Base-by-base conservation (phyloP, 495 filamentous ascomycete species). In the Pyronema domesticum region DNA sequence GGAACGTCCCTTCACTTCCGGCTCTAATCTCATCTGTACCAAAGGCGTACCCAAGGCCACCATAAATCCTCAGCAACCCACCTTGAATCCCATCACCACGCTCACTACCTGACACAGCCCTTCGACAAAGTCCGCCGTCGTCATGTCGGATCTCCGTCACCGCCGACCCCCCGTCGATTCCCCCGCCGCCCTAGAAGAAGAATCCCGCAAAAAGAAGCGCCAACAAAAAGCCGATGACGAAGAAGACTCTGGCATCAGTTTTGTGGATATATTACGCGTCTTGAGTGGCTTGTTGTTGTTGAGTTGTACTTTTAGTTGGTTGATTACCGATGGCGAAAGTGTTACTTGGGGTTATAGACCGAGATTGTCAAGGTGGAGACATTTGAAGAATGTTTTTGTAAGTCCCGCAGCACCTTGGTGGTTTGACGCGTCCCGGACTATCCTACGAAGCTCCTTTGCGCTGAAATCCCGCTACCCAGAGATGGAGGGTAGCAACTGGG, bases 261-360 rank as follows among this genome's bases (percentile, higher is more conserved):
- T 80, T 51, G 54, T 89, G 43, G 91, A 98, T 70, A 68, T 89
- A 49, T 63, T 91, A 51, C 81, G 89, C 54, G 72, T 91, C 6
- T 57, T 94, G 17, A 75, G 73, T 6, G 82, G 83, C 33, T 66
- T 91, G 14, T 58, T 85, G 46, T 62, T 91, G 46, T 76, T 85
- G 46, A 83, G 78, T 18, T 75, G 72, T 57, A 76, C 77, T 3
- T 72, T 89, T 45, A 87, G 82, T 68, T 94, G 87, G 67, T 82
- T 93, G 57, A 72, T 89, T 58, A 94, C 84, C 0, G 69, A 71
- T 56, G 79, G 80, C 57, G 75, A 82, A 64, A 79, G 76, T 46
- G 65, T 88, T 7, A 63, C 74, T 9, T 89, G 80, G 80, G 74
- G 73, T 23, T 78, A 85, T 58, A 75, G 80, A 39, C 84, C 89